Evolutionary conservation across 148 eudicot genomes (phyloP).

Genomic region (Diospyros lotus): DNA sequence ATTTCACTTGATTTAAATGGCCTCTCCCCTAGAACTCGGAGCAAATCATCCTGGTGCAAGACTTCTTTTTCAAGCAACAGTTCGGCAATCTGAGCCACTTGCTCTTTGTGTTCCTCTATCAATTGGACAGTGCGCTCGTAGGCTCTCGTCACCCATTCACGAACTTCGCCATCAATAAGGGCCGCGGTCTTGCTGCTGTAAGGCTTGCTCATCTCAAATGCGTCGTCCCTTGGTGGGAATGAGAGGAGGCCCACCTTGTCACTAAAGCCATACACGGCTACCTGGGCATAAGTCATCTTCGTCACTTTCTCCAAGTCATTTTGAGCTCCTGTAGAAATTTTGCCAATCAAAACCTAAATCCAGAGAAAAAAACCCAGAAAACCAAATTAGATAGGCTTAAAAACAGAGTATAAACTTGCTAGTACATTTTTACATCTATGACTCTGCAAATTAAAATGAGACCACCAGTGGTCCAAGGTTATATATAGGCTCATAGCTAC

Average conservation of each 20-base stretch:
- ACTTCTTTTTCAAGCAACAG: constrained; percentile 81
- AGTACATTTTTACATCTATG: neutral
- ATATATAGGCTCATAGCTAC: constrained; percentile 19
- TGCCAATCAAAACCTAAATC: constrained; percentile 69
- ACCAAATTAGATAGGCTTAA: neutral
- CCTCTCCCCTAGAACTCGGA: constrained; percentile 72
- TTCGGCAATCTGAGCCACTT: constrained; percentile 74
- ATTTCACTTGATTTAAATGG: constrained; percentile 58
- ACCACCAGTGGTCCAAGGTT: neutral
- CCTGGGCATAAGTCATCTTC: constrained; percentile 89
- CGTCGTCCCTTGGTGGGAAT: constrained; percentile 73
- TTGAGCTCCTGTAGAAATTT: constrained; percentile 89
- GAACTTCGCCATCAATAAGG: constrained; percentile 69
- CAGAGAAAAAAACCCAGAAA: neutral
- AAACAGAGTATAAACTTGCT: neutral
- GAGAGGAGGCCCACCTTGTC: constrained; percentile 90
- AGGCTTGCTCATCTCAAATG: constrained; percentile 64
- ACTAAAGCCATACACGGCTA: constrained; percentile 84
- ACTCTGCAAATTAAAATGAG: constrained; percentile 1
- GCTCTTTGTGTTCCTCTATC: constrained; percentile 70
- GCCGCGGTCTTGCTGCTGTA: constrained; percentile 87
- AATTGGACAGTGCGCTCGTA: constrained; percentile 53
- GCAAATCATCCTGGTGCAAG: constrained; percentile 80
- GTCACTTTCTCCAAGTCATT: constrained; percentile 90
- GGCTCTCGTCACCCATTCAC: constrained; percentile 85